These are phyloP conservation scores for Pinus tabuliformis DNA, from an alignment of 75 land plant genomes.

Conservation along the genomic window DNA sequence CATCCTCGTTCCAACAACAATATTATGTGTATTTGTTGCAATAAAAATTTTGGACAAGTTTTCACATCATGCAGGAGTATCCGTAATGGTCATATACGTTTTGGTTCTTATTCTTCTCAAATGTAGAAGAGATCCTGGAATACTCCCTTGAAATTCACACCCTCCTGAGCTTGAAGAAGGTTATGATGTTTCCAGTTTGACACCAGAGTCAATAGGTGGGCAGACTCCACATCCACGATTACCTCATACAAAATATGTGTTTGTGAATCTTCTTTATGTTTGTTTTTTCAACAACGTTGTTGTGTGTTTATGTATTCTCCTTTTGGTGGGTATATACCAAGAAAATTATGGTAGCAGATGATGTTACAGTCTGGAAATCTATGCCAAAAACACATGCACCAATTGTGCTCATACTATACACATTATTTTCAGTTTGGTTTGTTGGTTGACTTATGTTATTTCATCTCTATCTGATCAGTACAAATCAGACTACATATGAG, in stretches of 20 bases:
- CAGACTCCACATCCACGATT: constrained; percentile 60
- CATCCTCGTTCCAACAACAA: constrained; percentile 43
- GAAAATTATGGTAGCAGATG: constrained; percentile 59
- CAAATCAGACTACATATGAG: constrained; percentile 99
- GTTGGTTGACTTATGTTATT: constrained; percentile 98
- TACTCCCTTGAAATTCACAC: constrained; percentile 68
- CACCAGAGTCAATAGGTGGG: constrained; percentile 42
- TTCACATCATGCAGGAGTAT: constrained; percentile 21
- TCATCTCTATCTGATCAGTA: constrained; percentile 94
- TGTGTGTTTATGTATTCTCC: constrained; percentile 91
- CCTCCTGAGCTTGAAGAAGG: constrained; percentile 73
- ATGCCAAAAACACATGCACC: constrained; percentile 88
- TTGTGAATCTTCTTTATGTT: constrained; percentile 76
- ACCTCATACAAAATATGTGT: constrained; percentile 78
- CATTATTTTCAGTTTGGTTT: constrained; percentile 92
- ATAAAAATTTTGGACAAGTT: constrained; percentile 46
- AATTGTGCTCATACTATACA: constrained; percentile 80
- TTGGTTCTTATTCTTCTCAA: constrained; percentile 21
- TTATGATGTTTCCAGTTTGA: constrained; percentile 26
- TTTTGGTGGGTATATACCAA: constrained; percentile 85
- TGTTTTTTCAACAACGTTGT: constrained; percentile 49
- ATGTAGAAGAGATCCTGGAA: constrained; percentile 90
- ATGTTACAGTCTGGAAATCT: constrained; percentile 73
- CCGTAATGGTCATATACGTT: constrained; percentile 38
- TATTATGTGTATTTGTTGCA: constrained; percentile 66